Evolutionary conservation across 345 rosid species (phyloP).

Genomic region (Limnanthes douglasii): DNA sequence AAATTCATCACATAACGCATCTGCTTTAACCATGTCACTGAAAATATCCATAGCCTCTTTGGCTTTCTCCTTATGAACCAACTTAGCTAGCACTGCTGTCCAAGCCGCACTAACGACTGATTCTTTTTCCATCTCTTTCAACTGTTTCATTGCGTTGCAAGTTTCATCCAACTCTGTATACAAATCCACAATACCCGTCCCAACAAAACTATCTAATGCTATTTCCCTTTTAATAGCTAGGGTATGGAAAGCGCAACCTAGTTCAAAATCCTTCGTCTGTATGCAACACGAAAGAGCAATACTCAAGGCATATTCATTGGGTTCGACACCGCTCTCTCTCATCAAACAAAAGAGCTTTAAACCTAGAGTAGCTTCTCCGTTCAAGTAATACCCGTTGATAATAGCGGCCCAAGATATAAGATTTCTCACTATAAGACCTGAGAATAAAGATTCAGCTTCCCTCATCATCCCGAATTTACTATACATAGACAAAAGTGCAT

Average conservation of each 20-base stretch:
- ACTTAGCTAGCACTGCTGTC: conserved; percentile 10
- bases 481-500: conserved; percentile 18
- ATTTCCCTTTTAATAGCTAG: conserved; percentile 11
- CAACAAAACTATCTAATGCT: conserved; percentile 9
- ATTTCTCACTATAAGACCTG: conserved; percentile 7
- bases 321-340: conserved; percentile 10
- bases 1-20: conserved; percentile 12
- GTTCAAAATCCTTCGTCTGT: conserved; percentile 5
- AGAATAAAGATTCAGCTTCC: conserved; percentile 13
- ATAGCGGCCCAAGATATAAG: conserved; percentile 13
- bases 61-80: conserved; percentile 10
- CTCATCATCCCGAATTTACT: conserved; percentile 9
- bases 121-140: conserved; percentile 7
- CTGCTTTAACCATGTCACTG: conserved; percentile 7
- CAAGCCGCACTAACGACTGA: conserved; percentile 7
- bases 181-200: conserved; percentile 14
- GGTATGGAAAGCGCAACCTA: conserved; percentile 8
- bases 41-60: conserved; percentile 9
- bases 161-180: conserved; percentile 10
- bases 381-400: conserved; percentile 10
- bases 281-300: conserved; percentile 12
- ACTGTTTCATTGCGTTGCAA: conserved; percentile 7
- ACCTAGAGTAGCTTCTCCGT: conserved; percentile 11
- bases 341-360: conserved; percentile 8
- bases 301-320: conserved; percentile 13